Base-by-base conservation (phyloP, 345 rosid genomes). In the Syzygium aqueum region DNA sequence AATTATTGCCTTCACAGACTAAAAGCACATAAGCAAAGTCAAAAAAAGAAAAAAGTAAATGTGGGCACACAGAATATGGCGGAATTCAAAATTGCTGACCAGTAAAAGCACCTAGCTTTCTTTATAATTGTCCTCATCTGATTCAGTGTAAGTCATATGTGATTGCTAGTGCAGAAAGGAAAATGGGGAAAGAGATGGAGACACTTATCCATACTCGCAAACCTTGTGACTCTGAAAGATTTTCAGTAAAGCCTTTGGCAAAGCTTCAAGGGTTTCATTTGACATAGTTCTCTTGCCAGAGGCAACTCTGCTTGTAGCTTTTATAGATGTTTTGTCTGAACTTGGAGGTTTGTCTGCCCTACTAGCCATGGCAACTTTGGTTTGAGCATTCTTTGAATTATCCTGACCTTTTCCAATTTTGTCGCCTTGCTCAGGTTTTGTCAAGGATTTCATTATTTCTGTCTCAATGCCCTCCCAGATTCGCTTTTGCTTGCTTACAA, bases 171-270 rank as follows among this genome's bases (percentile, higher is more conserved):
- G 33, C 51, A 12, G 28, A 83, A 53, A 30, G 57, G 59, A 17
- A 54, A 83, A 51, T 15, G 59, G 13, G 63, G 65, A 84, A 86
- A 49, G 22, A 40, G 80, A 43, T 85, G 86, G 84, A 52, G 19
- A 73, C 53, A 56, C 8, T 86, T 56, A 50, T 11, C 46, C 87
- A 56, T 90, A 97, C 98, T 98, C 94, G 97, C 99, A 97, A 91
- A 95, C 98, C 88, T 96, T 97, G 89, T 94, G 94, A 89, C 87
- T 92, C 86, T 93, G 97, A 86, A 97, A 91, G 85, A 95, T 94
- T 88, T 93, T 94, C 88, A 91, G 96, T 89, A 97, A 86, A 53
- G 93, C 95, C 95, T 96, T 95, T 67, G 89, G 89, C 86, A 97
- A 88, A 86, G 94, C 96, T 89, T 92, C 94, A 86, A 88, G 93